Evolutionary conservation across 768 basidiomycete genomes (phyloP).

Genomic region (Suillus alpinus): DNA sequence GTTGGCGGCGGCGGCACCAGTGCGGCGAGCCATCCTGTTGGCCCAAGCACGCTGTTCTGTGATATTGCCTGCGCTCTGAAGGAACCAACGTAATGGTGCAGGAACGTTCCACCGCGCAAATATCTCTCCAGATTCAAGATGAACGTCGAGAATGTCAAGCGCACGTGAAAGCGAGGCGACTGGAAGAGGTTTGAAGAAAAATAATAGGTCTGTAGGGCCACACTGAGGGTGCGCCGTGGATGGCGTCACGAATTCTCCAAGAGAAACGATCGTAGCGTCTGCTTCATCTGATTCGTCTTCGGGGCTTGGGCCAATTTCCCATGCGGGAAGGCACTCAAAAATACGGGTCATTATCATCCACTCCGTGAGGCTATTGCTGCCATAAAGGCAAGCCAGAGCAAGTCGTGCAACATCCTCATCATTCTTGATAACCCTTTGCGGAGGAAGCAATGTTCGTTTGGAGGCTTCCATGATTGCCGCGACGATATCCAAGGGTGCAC

Average conservation of each 20-base stretch:
- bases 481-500: conserved; percentile 61
- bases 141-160: conserved; percentile 90
- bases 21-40: conserved; percentile 75
- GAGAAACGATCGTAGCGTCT: conserved; percentile 78
- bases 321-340: conserved; percentile 95
- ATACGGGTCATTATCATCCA: conserved; percentile 88
- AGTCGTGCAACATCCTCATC: conserved; percentile 85
- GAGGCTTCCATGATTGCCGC: conserved; percentile 85
- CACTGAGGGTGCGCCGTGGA: conserved; percentile 55
- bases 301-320: conserved; percentile 60
- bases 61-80: conserved; percentile 66
- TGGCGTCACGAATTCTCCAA: conserved; percentile 77
- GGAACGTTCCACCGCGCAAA: conserved; percentile 84
- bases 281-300: conserved; percentile 70
- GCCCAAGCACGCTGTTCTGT: conserved; percentile 82
- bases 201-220: conserved; percentile 66
- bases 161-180: conserved; percentile 72
- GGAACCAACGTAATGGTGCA: conserved; percentile 85
- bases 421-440: conserved; percentile 72
- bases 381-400: conserved; percentile 88
- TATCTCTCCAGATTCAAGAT: conserved; percentile 92
- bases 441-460: conserved; percentile 76
- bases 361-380: conserved; percentile 63
- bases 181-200: conserved; percentile 82
- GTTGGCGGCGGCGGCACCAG: conserved; percentile 52